Evolutionary conservation across 495 filamentous ascomycete genomes (phyloP), one percentile per base, ranked within the genome.

Genomic region (Parmelia sp.): DNA sequence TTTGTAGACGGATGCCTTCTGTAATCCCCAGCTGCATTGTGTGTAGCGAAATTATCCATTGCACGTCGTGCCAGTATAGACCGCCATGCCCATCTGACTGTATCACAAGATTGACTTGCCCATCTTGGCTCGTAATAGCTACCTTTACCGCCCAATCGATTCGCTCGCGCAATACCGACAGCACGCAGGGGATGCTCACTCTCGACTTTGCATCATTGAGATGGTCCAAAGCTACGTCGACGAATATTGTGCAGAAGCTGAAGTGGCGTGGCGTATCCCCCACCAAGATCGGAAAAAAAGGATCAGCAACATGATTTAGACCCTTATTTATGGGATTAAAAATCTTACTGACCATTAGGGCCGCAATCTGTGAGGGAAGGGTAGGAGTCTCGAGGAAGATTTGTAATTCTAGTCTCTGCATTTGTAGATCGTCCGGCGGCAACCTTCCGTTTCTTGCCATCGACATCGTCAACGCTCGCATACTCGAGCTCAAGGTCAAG

Each of bases 391-490:
- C 76, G 42, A 92, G 64, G 86, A 90, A 94, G 25, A 96, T 86
- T 8, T 78, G 84, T 25, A 84, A 85, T 66, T 96, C 86, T 47
- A 89, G 80, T 1, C 84, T 82, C 64, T 88, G 85, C 21, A 83
- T 76, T 39, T 88, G 83, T 33, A 84, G 79, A 36, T 74, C 74
- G 57, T 78, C 71, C 1, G 86, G 81, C 4, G 88, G 82, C 64
- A 96, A 76, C 57, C 90, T 85, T 44, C 86, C 83, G 69, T 93
- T 92, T 47, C 88, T 80, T 72, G 87, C 88, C 84, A 96, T 95
- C 1, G 90, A 94, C 68, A 88, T 80, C 5, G 88, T 79, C 56
- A 96, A 71, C 39, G 89, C 89, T 33, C 83, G 84, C 64, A 96
- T 70, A 71, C 84, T 87, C 27, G 83, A 82, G 42, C 80, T 64